Percentiles rank a stretch among this genome's conserved stretches.
These are phyloP conservation scores for Torulaspora pretoriensis DNA, from an alignment of 1,139 yeast genomes.

Conservation along the genomic window DNA sequence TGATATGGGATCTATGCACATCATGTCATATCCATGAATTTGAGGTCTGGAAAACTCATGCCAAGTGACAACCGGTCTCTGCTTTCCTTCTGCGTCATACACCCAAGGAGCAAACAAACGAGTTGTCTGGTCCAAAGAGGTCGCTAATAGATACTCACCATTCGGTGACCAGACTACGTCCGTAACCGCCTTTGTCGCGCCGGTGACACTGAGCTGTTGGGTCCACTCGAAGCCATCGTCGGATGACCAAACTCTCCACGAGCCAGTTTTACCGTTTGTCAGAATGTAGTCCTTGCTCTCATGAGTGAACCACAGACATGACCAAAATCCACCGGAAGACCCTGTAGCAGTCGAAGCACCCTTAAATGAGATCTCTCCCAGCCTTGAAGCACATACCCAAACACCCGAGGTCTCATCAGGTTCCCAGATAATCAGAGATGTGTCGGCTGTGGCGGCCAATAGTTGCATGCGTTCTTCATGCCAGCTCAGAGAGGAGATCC, in stretches of 20 bases:
- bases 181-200: conserved; percentile 69
- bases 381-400: conserved; percentile 76
- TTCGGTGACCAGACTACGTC: conserved; percentile 74
- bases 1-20: conserved; percentile 64
- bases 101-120: conserved; percentile 70
- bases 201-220: conserved; percentile 63
- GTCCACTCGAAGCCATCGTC: conserved; percentile 44
- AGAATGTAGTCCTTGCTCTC: conserved; percentile 49
- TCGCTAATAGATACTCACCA: conserved; percentile 67
- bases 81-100: conserved; percentile 32
- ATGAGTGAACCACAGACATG: conserved; percentile 69
- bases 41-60: conserved; percentile 95
- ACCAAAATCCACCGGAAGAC: conserved; percentile 96
- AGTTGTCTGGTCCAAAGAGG: conserved; percentile 90
- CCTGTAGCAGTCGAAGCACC: conserved; percentile 99
- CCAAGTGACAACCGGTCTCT: conserved; percentile 48
- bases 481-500: conserved; percentile 89
- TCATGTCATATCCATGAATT: conserved; percentile 97
- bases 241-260: conserved; percentile 76
- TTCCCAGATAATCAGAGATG: conserved; percentile 94
- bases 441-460: conserved; percentile 87
- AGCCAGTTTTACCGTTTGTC: conserved; percentile 88
- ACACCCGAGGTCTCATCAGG: conserved; percentile 84
- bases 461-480: conserved; percentile 59
- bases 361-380: conserved; percentile 90